A percentile compares a stretch with the other conserved stretches of the same genome.
Evolutionary conservation across 202 grass and related monocot genomes (phyloP).

Genomic region (Hordeum pubiflorum): DNA sequence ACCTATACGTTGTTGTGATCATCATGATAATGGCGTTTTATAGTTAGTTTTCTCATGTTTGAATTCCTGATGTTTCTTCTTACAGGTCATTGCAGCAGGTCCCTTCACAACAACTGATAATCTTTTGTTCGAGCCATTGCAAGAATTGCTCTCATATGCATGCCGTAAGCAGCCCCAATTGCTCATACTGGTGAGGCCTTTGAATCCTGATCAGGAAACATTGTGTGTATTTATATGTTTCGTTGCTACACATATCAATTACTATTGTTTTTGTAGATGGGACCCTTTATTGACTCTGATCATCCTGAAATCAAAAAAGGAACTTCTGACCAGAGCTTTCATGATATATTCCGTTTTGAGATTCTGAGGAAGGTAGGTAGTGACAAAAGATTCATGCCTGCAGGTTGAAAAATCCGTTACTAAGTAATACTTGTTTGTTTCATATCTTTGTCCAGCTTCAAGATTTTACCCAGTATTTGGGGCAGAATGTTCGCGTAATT

Average conservation of each 20-base stretch:
- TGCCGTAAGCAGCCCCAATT: slow-evolving; percentile 72
- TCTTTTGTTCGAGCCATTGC: slow-evolving; percentile 85
- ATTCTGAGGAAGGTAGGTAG: slow-evolving; percentile 64
- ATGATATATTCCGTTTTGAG: slow-evolving; percentile 78
- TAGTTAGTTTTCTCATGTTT: neutral
- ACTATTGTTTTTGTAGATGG: slow-evolving; percentile 49
- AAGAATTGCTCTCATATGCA: slow-evolving; percentile 89
- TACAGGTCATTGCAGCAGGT: slow-evolving; percentile 83
- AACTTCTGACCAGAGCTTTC: slow-evolving; percentile 53
- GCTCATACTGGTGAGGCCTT: slow-evolving; percentile 64
- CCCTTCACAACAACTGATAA: slow-evolving; percentile 93
- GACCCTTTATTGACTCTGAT: slow-evolving; percentile 93
- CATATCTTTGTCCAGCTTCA: slow-evolving; percentile 54
- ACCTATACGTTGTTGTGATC: neutral
- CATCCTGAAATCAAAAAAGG: slow-evolving; percentile 91
- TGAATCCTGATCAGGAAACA: slow-evolving; percentile 9
- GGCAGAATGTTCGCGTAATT: slow-evolving; percentile 49
- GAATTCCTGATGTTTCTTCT: slow-evolving; percentile 30
- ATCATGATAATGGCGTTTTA: neutral
- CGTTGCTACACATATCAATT: neutral
- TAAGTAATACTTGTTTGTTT: slow-evolving; percentile 1
- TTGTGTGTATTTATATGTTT: slow-evolving; percentile 1
- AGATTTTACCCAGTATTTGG: slow-evolving; percentile 78
- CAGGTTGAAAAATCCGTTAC: slow-evolving; percentile 20
- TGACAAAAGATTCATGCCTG: neutral